phyloP scores from a whole-genome alignment of 1,284 basidiomycete genomes.

The Bjerkandera adusta region DNA sequence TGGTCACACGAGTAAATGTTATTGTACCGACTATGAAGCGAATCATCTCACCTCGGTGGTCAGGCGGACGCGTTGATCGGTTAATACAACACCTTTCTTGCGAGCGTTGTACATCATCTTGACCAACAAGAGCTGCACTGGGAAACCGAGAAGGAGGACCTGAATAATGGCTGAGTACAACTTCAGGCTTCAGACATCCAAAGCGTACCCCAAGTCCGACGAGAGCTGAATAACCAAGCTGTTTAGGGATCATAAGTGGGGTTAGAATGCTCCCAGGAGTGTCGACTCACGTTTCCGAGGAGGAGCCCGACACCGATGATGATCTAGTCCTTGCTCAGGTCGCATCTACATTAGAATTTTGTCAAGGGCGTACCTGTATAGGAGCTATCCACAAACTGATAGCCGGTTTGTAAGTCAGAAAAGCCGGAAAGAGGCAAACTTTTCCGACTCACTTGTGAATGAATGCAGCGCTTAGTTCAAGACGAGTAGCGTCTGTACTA shows the following conservation, averaged over 20 bases:
- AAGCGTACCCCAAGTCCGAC: constrained; percentile 63
- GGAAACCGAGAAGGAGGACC: constrained; percentile 58
- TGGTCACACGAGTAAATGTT: constrained; percentile 20
- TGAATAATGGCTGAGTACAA: constrained; percentile 15
- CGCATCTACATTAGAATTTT: neutral
- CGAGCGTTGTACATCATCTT: constrained; percentile 62
- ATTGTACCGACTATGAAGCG: neutral
- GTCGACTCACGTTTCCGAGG: constrained; percentile 49
- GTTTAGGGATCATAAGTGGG: constrained; percentile 9
- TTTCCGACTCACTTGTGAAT: constrained; percentile 46
- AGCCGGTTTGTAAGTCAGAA: constrained; percentile 11
- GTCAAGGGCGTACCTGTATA: constrained; percentile 39
- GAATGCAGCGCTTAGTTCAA: constrained; percentile 46
- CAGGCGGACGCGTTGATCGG: constrained; percentile 69
- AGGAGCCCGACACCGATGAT: constrained; percentile 65
- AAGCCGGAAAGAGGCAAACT: constrained; percentile 5
- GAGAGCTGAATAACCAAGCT: constrained; percentile 69
- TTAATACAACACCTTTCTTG: constrained; percentile 65
- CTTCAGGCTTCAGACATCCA: neutral
- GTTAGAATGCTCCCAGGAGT: neutral
- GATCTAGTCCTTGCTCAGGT: constrained; percentile 41
- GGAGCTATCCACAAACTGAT: constrained; percentile 55
- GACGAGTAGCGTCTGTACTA: constrained; percentile 54
- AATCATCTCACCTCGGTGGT: constrained; percentile 48
- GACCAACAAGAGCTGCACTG: constrained; percentile 64